Percentiles rank a stretch among this genome's conserved stretches.
phyloP scores from a whole-genome alignment of 371 early-diverging fungal genomes.

The Chytridium lagenaria region DNA sequence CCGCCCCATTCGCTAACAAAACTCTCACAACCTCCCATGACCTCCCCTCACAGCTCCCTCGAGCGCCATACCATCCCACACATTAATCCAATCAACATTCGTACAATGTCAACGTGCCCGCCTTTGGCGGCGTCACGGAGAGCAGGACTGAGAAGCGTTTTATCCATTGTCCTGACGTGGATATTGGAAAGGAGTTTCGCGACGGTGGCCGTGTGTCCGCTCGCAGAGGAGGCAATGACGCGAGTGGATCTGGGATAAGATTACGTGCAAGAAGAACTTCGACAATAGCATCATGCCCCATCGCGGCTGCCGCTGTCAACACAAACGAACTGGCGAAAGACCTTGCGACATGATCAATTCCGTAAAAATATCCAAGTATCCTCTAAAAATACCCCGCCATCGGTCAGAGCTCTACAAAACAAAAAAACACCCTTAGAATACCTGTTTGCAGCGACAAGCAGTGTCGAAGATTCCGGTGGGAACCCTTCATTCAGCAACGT shows the following conservation, averaged over 20 bases:
- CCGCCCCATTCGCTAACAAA: not conserved
- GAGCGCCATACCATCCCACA: not conserved
- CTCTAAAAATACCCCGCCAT: not conserved
- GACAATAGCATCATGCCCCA: slow-evolving; percentile 3
- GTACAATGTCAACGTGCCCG: not conserved
- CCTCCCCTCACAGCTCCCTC: not conserved
- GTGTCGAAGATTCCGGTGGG: slow-evolving; percentile 11
- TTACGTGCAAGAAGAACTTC: slow-evolving; percentile 3
- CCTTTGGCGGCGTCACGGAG: not conserved
- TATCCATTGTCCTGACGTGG: not conserved
- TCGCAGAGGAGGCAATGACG: not conserved
- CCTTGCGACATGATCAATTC: not conserved
- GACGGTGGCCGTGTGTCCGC: not conserved
- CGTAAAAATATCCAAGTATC: slow-evolving; percentile 1
- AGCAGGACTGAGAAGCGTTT: not conserved
- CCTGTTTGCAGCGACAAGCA: slow-evolving; percentile 11
- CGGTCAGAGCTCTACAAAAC: no score
- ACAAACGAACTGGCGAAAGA: not conserved
- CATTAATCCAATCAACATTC: not conserved
- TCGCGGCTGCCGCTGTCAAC: slow-evolving; percentile 4
- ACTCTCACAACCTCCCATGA: not conserved
- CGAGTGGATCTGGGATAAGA: not conserved
- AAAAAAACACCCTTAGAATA: not conserved
- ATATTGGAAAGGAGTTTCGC: not conserved
- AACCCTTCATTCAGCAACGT: slow-evolving; percentile 6